Evolutionary conservation across 805 yeast genomes (phyloP), one percentile per base, ranked within the genome.

Genomic region (Candida argentea): DNA sequence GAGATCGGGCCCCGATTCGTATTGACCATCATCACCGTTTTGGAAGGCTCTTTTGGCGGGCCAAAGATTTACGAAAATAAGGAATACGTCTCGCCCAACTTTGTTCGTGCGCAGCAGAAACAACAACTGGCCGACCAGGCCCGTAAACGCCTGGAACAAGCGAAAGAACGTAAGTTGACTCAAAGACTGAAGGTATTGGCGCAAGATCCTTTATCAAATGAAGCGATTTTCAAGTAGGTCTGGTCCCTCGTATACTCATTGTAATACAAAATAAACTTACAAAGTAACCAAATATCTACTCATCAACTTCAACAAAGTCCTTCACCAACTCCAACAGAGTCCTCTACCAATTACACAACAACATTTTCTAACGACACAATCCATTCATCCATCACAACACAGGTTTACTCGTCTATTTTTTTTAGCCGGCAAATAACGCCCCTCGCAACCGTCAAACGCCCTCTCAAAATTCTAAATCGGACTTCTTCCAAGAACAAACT

Each of bases 1-100:
- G 98, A 91, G 64, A 85, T 91, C 42, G 98, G 98, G 3, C 98
- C 98, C 29, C 73, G 98, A 55, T 79, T 86, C 40, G 97, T 91
- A 19, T 67, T 91, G 63, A 89, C 97, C 3, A 76, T 80, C 38
- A 87, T 91, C 42, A 77, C 93, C 34, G 75, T 91, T 29, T 67
- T 89, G 38, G 97, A 91, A 62, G 98, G 98, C 27, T 85, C 96
- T 2, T 91, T 91, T 46, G 89, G 95, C 32, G 98, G 98, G 13
- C 95, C 97, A 39, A 85, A 87, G 68, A 86, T 91, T 40, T 91
- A 84, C 58, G 97, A 91, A 50, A 91, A 91, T 65, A 87, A 84
- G 65, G 91, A 89, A 57, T 91, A 83, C 56, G 95, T 91, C 26
- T 83, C 95, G 35, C 98, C 98, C 39, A 91, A 91, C 66, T 75